phyloP scores from a whole-genome alignment of 331 rosid genomes.

The Malus hybrid region DNA sequence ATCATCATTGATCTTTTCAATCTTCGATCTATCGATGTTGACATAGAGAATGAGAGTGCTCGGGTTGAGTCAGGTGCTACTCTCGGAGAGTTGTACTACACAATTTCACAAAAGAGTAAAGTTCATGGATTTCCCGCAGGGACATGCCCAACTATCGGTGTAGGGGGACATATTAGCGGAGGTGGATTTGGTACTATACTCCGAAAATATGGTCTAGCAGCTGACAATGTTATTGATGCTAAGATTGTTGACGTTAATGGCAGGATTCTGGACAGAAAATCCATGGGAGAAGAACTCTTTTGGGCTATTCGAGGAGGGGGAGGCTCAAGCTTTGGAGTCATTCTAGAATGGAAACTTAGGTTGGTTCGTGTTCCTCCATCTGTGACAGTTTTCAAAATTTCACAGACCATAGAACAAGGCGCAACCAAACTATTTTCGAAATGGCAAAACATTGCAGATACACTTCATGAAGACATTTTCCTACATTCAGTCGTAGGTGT shows the following conservation, averaged over 20 bases:
- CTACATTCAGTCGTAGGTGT: not conserved
- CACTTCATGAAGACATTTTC: conserved; percentile 6
- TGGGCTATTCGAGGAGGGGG: conserved; percentile 39
- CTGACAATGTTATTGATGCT: conserved; percentile 23
- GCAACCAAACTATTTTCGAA: conserved; percentile 12
- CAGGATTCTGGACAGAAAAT: conserved; percentile 12
- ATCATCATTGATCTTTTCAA: conserved; percentile 17
- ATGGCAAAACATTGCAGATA: conserved; percentile 19
- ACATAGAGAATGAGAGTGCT: conserved; percentile 3
- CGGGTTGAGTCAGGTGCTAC: conserved; percentile 9
- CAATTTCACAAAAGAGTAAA: conserved; percentile 7
- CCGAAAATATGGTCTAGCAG: conserved; percentile 27
- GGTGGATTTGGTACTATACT: conserved; percentile 14
- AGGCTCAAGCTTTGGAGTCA: conserved; percentile 28
- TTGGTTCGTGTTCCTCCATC: conserved; percentile 16
- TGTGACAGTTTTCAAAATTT: conserved; percentile 3
- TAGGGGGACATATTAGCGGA: conserved; percentile 25
- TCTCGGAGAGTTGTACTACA: conserved; percentile 19
- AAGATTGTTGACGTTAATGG: conserved; percentile 15
- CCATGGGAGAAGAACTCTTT: conserved; percentile 34
- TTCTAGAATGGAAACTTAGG: conserved; percentile 20
- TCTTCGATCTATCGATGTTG: not conserved
- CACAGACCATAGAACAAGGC: not conserved
- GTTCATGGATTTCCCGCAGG: conserved; percentile 22
- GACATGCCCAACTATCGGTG: conserved; percentile 8